Base-by-base conservation (phyloP, 73 alveolate species). In the Paramecium primaurelia region DNA sequence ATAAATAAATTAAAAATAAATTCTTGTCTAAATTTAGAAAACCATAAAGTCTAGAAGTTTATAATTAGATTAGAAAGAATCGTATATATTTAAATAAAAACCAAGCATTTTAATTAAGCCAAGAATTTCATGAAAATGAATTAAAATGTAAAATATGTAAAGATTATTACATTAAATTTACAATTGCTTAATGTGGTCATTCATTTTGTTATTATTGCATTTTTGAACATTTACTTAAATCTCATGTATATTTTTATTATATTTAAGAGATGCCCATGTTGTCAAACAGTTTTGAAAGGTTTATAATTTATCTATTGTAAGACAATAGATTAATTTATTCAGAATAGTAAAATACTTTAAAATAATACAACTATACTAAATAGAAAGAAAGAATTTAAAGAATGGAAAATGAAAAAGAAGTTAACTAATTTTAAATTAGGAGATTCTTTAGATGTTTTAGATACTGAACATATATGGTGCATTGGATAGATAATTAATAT, bases 381-480 rank as follows among this genome's bases (percentile, higher is more conserved):
- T 32, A 11, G 84, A 64, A 64, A 64, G 11, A 64, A 64, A 26
- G 84, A 75, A 8, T 75, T 75, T 22, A 42, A 75, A 75, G 88
- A 75, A 38, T 36, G 60, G 58, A 75, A 38, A 34, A 14, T 5
- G 40, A 75, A 75, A 80, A 80, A 44, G 30, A 44, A 44, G n/a
- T 1, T 80, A 1, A 25, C 20, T 0, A 49, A 40, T 45, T 80
- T 20, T 45, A 47, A 28, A 20, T 16, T 18, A 14, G 91, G 91
- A 44, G 58, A 32, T 16, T 9, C 49, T 22, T 25, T 80, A 18
- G 91, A 80, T 45, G 58, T 80, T 80, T 26, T 80, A 49, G 91
- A 80, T 44, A 45, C 91, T 25, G 91, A 80, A 80, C 75, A 80
- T 45, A 80, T 80, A 2, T 80, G 91, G 91, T 80, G 91, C 30